Conservation (phyloP, 495 filamentous ascomycete species). For the Niebla homalea region DNA sequence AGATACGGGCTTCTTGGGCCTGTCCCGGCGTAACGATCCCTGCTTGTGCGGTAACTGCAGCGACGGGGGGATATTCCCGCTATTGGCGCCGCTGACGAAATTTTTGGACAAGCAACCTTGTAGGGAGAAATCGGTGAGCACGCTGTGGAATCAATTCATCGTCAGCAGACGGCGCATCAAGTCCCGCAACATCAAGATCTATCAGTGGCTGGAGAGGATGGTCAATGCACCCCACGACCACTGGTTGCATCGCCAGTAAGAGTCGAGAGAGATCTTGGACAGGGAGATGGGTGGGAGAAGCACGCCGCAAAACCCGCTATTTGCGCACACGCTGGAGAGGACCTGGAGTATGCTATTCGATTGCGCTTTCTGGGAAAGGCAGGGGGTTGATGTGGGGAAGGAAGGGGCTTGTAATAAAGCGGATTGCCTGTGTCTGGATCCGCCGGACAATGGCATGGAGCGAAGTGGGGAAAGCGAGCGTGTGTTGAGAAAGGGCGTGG, state of each 20-base stretch:
- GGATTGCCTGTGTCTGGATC: too few relatives aligned
- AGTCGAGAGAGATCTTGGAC: neutral
- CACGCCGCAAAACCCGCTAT: slow-evolving; percentile 4
- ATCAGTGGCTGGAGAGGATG: slow-evolving; percentile 4
- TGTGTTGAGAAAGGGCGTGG: too few relatives aligned
- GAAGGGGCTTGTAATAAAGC: too few relatives aligned
- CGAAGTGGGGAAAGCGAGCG: too few relatives aligned
- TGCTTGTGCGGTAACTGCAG: slow-evolving; percentile 7
- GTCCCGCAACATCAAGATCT: slow-evolving; percentile 2
- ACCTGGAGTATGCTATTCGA: slow-evolving; percentile 4
- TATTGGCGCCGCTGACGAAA: slow-evolving; percentile 1
- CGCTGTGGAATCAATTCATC: slow-evolving; percentile 5
- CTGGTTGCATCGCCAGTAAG: slow-evolving; percentile 4
- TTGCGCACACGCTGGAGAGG: slow-evolving; percentile 6
- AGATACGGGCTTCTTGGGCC: slow-evolving; percentile 4
- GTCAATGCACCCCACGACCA: slow-evolving; percentile 4
- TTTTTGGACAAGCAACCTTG: slow-evolving; percentile 1
- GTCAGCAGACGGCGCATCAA: neutral
- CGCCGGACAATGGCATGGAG: too few relatives aligned
- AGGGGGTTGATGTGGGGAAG: too few relatives aligned
- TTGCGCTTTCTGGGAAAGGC: neutral
- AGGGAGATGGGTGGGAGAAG: neutral
- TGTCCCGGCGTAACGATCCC: neutral
- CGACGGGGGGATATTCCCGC: neutral
- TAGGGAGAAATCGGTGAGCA: neutral